Evolutionary conservation across 495 filamentous ascomycete genomes (phyloP).

Genomic region (Podospora pseudocomata): DNA sequence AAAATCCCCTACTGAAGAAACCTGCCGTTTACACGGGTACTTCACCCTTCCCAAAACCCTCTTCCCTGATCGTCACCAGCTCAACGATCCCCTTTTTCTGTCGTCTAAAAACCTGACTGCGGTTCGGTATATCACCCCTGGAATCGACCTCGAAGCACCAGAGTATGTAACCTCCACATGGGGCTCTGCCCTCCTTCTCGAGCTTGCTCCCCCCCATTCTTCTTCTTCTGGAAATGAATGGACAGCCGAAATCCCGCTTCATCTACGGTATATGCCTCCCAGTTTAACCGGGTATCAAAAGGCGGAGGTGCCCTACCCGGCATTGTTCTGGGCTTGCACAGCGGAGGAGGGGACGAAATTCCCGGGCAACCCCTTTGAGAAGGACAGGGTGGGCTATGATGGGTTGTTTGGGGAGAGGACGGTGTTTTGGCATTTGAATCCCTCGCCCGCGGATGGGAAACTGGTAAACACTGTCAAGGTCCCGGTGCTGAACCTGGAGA

Average conservation of each 20-base stretch:
- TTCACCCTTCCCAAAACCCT: constrained; percentile 79
- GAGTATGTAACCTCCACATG: constrained; percentile 72
- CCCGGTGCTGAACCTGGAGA: constrained; percentile 68
- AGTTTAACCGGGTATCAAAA: constrained; percentile 47
- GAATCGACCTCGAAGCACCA: constrained; percentile 90
- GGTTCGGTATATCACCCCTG: constrained; percentile 66
- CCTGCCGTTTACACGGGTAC: constrained; percentile 76
- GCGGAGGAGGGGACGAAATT: constrained; percentile 71
- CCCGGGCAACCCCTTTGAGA: constrained; percentile 79
- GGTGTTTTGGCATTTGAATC: constrained; percentile 81
- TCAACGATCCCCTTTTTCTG: constrained; percentile 39
- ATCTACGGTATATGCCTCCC: constrained; percentile 77
- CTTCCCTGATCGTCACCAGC: constrained; percentile 78
- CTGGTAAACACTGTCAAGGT: constrained; percentile 62
- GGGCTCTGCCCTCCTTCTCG: constrained; percentile 77
- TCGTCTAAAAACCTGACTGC: constrained; percentile 68
- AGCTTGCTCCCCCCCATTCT: constrained; percentile 57
- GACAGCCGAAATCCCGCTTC: constrained; percentile 78
- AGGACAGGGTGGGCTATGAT: constrained; percentile 80
- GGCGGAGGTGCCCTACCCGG: constrained; percentile 63
- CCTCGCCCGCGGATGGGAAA: constrained; percentile 38
- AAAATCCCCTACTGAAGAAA: constrained; percentile 27
- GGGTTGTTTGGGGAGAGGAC: constrained; percentile 74
- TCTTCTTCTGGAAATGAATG: constrained; percentile 38
- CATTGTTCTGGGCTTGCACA: constrained; percentile 90